Evolutionary conservation across 1,284 basidiomycete species (phyloP).

Genomic region (Polyporus tsugae): DNA sequence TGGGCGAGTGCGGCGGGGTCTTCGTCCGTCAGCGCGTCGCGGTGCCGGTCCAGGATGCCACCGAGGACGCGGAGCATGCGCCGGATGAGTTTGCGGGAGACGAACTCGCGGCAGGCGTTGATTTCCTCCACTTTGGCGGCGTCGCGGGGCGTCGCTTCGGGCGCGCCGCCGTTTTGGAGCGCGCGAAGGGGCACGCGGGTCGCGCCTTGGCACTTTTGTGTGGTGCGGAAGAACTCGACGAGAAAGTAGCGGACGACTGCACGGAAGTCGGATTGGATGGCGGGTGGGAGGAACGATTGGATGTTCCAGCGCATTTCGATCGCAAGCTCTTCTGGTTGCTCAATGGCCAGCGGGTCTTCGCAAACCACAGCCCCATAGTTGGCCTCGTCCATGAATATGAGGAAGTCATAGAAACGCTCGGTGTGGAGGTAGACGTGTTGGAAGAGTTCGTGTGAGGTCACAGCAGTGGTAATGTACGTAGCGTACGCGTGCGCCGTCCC

Average conservation of each 20-base stretch:
- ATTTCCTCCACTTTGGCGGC: constrained; percentile 75
- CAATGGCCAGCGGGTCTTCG: constrained; percentile 73
- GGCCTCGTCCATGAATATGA: constrained; percentile 95
- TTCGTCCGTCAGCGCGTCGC: constrained; percentile 67
- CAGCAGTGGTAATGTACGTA: constrained; percentile 92
- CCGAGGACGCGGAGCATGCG: constrained; percentile 81
- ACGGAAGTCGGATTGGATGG: constrained; percentile 85
- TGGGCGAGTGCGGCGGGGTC: constrained; percentile 55
- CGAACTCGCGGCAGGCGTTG: constrained; percentile 76
- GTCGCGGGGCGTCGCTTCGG: constrained; percentile 73
- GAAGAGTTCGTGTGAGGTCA: constrained; percentile 95
- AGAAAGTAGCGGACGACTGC: constrained; percentile 85
- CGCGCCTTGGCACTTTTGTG: constrained; percentile 67
- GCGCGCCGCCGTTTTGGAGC: constrained; percentile 69
- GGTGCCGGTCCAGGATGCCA: constrained; percentile 71
- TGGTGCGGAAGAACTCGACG: constrained; percentile 84
- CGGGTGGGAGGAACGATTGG: constrained; percentile 87
- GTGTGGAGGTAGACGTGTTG: constrained; percentile 92
- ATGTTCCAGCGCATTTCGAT: constrained; percentile 98
- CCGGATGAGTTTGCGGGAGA: constrained; percentile 85
- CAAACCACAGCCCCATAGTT: constrained; percentile 95
- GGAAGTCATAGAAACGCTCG: constrained; percentile 92
- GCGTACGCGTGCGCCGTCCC: constrained; percentile 96
- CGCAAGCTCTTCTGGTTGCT: constrained; percentile 70
- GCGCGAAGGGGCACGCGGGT: constrained; percentile 79